A percentile compares a stretch with the other conserved stretches of the same genome.
These are phyloP conservation scores for Fusarium oligoseptatum DNA, from an alignment of 2,329 filamentous ascomycete species.

Conservation along the genomic window DNA sequence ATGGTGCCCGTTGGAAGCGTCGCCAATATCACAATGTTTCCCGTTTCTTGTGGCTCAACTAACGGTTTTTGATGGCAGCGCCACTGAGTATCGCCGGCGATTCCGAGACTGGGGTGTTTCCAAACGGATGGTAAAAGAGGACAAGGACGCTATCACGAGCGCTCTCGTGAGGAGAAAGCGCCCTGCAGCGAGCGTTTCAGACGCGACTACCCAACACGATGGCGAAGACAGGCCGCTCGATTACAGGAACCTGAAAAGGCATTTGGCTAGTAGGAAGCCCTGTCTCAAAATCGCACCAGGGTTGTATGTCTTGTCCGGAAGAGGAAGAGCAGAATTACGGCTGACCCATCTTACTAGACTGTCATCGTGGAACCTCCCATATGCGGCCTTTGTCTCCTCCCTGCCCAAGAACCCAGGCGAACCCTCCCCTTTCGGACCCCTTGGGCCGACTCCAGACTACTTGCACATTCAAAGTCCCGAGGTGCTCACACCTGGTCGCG, in stretches of 20 bases:
- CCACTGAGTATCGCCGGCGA: neutral
- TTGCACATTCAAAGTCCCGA: conserved; percentile 19
- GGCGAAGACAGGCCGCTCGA: neutral
- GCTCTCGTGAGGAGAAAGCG: neutral
- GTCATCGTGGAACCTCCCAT: conserved; percentile 19
- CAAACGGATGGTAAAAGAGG: neutral
- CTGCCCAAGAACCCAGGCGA: neutral
- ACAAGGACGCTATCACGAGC: neutral
- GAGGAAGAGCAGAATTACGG: neutral
- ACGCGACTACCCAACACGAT: neutral
- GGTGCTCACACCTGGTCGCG: neutral
- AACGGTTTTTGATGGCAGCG: rapidly evolving
- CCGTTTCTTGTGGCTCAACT: neutral
- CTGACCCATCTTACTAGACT: conserved; percentile 4
- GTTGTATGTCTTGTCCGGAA: neutral
- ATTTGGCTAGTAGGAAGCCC: neutral
- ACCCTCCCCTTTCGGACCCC: conserved; percentile 13
- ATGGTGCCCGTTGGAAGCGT: too few species aligned
- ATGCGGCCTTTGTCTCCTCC: conserved; percentile 14
- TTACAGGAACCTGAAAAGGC: neutral
- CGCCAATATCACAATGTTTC: too few species aligned
- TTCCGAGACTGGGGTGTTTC: neutral
- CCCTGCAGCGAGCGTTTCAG: neutral
- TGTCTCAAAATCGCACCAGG: neutral
- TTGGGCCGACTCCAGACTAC: conserved; percentile 11